Base-by-base conservation (phyloP, 768 basidiomycete genomes). In the Termitomyces sp. region DNA sequence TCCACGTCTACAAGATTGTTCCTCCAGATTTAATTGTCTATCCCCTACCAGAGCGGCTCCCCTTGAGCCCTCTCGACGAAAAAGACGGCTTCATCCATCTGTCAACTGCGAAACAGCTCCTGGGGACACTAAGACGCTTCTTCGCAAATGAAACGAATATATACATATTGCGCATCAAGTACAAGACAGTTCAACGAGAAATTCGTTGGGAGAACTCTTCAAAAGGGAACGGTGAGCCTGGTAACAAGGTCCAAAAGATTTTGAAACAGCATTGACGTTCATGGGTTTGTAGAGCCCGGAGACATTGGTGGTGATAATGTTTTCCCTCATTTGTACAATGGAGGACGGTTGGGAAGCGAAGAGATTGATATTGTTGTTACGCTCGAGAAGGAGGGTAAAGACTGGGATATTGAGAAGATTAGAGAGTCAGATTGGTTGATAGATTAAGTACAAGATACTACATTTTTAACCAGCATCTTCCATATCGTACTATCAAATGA, bases 1-100 rank as follows among this genome's bases (percentile, higher is more conserved):
- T 72, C 3, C 85, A 84, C 67, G 53, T 87, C 59, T 88, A 87
- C 74, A 88, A 87, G 62, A 77, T 88, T 58, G 68, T 86, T 32
- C 72, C 77, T 39, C 70, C 76, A 9, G 61, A 74, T 9, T 69
- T 60, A 32, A 54, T 59, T 31, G 67, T 74, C 2, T 65, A 66
- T 7, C 71, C 70, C 1, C 68, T 84, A 14, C 82, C 83, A 7
- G 66, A 71, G 2, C 64, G 60, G 3, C 73, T 85, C 27, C 81
- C 82, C 20, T 64, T 85, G 44, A 84, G 81, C 58, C 63, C 70
- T 18, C 68, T 85, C 14, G 84, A 85, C 59, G 52, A 67, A 39
- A 50, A 60, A 5, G 76, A 76, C 8, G 77, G 77, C 0, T 84
- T 84, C 61, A 74, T 85, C 59, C 83, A 85, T 61, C 71, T 85